phyloP scores from a whole-genome alignment of 2,329 filamentous ascomycete species.

The Scedosporium boydii region DNA sequence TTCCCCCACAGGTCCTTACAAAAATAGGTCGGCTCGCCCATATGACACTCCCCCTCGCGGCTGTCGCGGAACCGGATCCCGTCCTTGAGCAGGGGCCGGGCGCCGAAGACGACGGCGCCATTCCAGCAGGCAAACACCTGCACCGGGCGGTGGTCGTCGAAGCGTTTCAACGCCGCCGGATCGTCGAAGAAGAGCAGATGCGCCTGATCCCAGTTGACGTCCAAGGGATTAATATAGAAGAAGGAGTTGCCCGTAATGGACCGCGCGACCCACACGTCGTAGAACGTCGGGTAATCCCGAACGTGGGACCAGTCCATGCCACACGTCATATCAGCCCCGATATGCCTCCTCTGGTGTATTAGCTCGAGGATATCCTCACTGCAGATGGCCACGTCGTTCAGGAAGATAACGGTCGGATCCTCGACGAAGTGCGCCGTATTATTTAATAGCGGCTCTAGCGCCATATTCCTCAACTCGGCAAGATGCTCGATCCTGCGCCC shows the following conservation, averaged over 20 bases:
- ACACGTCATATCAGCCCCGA: slow-evolving; percentile 46
- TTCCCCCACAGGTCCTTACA: slow-evolving; percentile 46
- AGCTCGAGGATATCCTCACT: slow-evolving; percentile 49
- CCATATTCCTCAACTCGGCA: slow-evolving; percentile 42
- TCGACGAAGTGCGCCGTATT: slow-evolving; percentile 15
- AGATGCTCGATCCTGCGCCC: slow-evolving; percentile 36
- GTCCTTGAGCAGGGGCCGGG: slow-evolving; percentile 32
- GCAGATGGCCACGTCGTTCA: slow-evolving; percentile 45
- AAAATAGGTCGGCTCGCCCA: slow-evolving; percentile 46
- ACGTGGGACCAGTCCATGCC: slow-evolving; percentile 48
- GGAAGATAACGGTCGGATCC: slow-evolving; percentile 37
- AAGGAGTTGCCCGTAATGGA: slow-evolving; percentile 43
- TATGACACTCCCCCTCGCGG: slow-evolving; percentile 33
- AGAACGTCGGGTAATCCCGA: slow-evolving; percentile 37
- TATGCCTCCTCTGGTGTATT: slow-evolving; percentile 32
- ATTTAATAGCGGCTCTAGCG: slow-evolving; percentile 34
- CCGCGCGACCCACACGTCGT: slow-evolving; percentile 48
- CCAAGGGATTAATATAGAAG: slow-evolving; percentile 36
- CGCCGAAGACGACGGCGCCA: slow-evolving; percentile 39
- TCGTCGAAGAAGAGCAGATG: slow-evolving; percentile 46
- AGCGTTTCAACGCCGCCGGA: slow-evolving; percentile 21
- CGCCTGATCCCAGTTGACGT: slow-evolving; percentile 37
- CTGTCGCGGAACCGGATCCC: slow-evolving; percentile 34
- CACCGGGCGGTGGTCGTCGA: slow-evolving; percentile 31
- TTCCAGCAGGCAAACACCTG: slow-evolving; percentile 56